Conservation (phyloP, 179 eudicot genomes). For the Silene coronaria region DNA sequence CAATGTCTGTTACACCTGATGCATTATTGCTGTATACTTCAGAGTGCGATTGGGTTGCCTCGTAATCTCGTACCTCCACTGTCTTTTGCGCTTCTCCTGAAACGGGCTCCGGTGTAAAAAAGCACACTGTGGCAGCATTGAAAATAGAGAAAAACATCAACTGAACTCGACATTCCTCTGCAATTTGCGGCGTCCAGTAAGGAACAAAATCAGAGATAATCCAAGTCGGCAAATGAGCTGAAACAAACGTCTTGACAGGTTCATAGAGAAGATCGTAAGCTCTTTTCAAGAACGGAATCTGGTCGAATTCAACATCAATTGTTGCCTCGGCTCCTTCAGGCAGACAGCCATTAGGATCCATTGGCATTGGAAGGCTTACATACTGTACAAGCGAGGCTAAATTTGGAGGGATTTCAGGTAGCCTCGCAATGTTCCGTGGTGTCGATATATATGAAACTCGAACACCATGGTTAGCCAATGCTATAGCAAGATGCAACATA, state of each 20-base stretch:
- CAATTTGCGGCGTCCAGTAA: too few species aligned
- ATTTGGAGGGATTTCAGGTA: constrained; percentile 32
- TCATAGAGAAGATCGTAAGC: constrained; percentile 30
- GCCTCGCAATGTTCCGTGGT: constrained; percentile 38
- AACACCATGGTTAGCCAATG: constrained; percentile 31
- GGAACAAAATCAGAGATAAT: too few species aligned
- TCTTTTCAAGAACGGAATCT: constrained; percentile 29
- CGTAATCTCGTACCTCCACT: too few species aligned
- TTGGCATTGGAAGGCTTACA: constrained; percentile 32
- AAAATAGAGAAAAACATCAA: too few species aligned
- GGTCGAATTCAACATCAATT: constrained; percentile 29
- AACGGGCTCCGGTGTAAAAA: too few species aligned
- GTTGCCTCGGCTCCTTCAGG: constrained; percentile 40
- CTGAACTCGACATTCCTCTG: too few species aligned
- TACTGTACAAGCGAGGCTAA: constrained; percentile 23
- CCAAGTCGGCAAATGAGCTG: constrained; percentile 23
- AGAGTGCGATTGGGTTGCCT: too few species aligned
- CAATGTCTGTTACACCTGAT: too few species aligned
- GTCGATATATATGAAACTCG: constrained; percentile 37
- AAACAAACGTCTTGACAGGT: constrained; percentile 21
- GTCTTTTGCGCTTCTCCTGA: too few species aligned
- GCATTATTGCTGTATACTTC: too few species aligned
- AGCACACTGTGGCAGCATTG: too few species aligned
- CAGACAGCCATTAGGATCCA: constrained; percentile 16
- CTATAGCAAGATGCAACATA: constrained; percentile 29